These are phyloP conservation scores for Kalanchoe fedtschenkoi DNA, from an alignment of 164 flowering plant species.

Conservation along the genomic window DNA sequence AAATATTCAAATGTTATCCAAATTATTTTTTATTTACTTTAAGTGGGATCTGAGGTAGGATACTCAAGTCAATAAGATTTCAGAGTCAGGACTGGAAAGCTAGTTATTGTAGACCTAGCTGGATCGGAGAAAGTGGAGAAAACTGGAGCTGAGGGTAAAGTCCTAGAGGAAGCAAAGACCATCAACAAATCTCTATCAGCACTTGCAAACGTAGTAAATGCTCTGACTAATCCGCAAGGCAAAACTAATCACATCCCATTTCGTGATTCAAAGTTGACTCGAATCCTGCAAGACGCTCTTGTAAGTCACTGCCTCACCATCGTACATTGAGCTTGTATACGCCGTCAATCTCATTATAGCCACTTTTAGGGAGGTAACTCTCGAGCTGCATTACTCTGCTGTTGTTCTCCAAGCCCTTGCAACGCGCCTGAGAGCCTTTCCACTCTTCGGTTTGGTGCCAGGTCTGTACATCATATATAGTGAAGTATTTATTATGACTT, in stretches of 20 bases:
- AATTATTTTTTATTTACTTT: not conserved
- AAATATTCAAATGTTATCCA: slow-evolving; percentile 1
- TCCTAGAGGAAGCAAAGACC: slow-evolving; percentile 88
- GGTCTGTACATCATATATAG: slow-evolving; percentile 24
- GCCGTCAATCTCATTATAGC: not conserved
- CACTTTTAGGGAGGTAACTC: slow-evolving; percentile 64
- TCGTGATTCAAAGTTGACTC: slow-evolving; percentile 83
- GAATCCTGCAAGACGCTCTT: slow-evolving; percentile 74
- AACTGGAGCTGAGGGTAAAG: slow-evolving; percentile 86
- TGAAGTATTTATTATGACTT: not conserved
- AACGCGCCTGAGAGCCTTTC: slow-evolving; percentile 77
- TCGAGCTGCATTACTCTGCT: slow-evolving; percentile 65
- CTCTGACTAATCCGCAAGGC: slow-evolving; percentile 48
- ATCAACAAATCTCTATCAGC: slow-evolving; percentile 84
- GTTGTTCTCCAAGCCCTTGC: slow-evolving; percentile 76
- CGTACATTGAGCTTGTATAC: not conserved
- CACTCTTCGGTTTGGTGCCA: slow-evolving; percentile 80
- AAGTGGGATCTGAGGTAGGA: not conserved
- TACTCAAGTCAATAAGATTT: slow-evolving; percentile 1
- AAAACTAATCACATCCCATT: slow-evolving; percentile 67
- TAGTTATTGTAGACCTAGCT: slow-evolving; percentile 80
- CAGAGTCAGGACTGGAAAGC: slow-evolving; percentile 57
- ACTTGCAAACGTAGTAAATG: slow-evolving; percentile 77
- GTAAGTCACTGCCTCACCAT: slow-evolving; percentile 24
- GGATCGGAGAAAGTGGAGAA: slow-evolving; percentile 91